These are phyloP conservation scores for Gossypium schwendimanii DNA, from an alignment of 441 rosid species.

Conservation along the genomic window DNA sequence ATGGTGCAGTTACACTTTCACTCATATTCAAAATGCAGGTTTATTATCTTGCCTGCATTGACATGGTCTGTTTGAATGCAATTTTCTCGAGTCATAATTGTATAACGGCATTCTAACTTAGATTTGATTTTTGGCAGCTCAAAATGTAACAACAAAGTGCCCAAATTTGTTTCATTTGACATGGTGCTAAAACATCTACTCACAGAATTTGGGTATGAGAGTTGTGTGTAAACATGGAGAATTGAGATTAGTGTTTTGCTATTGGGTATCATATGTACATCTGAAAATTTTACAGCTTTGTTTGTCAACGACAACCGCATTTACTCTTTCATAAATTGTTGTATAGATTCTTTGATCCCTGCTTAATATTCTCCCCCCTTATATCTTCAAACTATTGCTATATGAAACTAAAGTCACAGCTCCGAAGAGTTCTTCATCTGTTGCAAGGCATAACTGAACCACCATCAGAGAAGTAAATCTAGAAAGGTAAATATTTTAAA, in stretches of 20 bases:
- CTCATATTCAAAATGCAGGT: neutral
- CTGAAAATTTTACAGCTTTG: neutral
- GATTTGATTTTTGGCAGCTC: neutral
- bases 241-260: neutral
- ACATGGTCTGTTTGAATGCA: neutral
- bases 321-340: neutral
- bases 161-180: neutral
- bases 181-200: neutral
- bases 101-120: neutral
- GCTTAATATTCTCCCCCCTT: neutral
- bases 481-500: neutral
- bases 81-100: neutral
- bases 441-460: neutral
- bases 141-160: neutral
- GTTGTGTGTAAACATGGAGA: slow-evolving; percentile 6
- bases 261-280: neutral
- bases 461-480: too few relatives aligned
- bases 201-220: neutral
- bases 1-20: neutral
- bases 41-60: neutral
- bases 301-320: neutral
- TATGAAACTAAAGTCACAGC: neutral
- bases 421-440: neutral
- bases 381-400: neutral
- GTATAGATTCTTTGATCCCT: neutral